Evolutionary conservation across 176 grass and related monocot species (phyloP).

Genomic region (Carex cristatella): DNA sequence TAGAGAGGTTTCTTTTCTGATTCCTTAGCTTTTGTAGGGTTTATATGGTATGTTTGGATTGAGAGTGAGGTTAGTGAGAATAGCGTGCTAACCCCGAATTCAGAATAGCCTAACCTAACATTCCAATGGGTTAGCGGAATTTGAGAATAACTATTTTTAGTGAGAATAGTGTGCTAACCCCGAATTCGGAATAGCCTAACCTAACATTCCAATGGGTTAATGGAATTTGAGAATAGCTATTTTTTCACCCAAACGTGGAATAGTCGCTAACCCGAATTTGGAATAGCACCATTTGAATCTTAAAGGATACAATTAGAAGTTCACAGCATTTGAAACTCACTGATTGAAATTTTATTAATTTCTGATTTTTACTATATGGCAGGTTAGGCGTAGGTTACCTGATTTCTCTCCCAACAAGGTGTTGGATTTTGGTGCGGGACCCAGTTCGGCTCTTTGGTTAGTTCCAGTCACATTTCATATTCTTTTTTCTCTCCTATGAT

Average conservation of each 20-base stretch:
- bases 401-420: constrained; percentile 69
- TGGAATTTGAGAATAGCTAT: too few relatives aligned
- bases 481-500: background rate
- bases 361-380: background rate
- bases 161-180: too few relatives aligned
- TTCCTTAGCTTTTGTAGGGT: background rate
- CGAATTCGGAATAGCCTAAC: too few relatives aligned
- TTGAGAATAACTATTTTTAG: too few relatives aligned
- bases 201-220: too few relatives aligned
- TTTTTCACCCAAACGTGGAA: too few relatives aligned
- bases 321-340: background rate
- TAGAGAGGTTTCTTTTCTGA: constrained; percentile 50
- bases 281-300: background rate
- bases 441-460: constrained; percentile 91
- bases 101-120: too few relatives aligned
- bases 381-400: constrained; percentile 63
- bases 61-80: too few relatives aligned
- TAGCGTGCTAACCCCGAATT: too few relatives aligned
- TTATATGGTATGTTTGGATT: background rate
- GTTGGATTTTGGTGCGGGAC: constrained; percentile 86
- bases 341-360: background rate
- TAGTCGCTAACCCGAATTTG: too few relatives aligned
- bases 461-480: background rate
- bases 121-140: too few relatives aligned
- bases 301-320: background rate